Base-by-base conservation (phyloP, 306 rosid species). In the Benincasa hispida region DNA sequence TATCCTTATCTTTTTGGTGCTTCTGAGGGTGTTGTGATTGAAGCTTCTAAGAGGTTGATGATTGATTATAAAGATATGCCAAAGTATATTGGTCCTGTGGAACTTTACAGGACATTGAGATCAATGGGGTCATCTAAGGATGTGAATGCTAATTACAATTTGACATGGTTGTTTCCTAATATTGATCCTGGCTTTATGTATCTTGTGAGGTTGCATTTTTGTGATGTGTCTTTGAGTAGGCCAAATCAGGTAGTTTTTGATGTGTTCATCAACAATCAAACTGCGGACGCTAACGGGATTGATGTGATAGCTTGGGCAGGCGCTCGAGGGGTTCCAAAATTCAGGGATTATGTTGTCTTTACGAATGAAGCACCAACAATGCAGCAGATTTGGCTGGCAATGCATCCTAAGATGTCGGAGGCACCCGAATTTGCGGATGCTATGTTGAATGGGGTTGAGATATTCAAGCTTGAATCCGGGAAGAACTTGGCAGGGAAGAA, bases 131-230 rank as follows among this genome's bases (percentile, higher is more conserved):
- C 66, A 21, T 4, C 59, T 5, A 79, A 72, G 55, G 28, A 18
- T 2, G 12, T 86, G 48, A 86, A 83, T 66, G 19, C 12, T 15
- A 54, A 77, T 8, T 81, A 47, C 77, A 86, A 86, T 70, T 82
- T 86, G 57, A 83, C 89, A 0, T 86, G 89, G 89, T 61, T 81
- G 47, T 79, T 86, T 61, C 84, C 82, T 57, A 84, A 86, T 22
- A 79, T 86, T 47, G 85, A 86, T 79, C 78, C 87, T 3, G 84
- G 84, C n/a, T 86, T 76, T 48, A 76, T 81, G 87, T 86, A 86
- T 57, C 83, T 86, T 34, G 79, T 86, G 79, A 83, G 89, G 67
- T 76, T 86, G 63, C 89, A 86, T 53, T 83, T 86, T n/a, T 83
- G 89, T 69, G 89, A 86, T 57, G 73, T 50, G 50, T n/a, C 28